Base-by-base conservation (phyloP, 139 green algal genomes). In the Coccomyxa sp. region DNA sequence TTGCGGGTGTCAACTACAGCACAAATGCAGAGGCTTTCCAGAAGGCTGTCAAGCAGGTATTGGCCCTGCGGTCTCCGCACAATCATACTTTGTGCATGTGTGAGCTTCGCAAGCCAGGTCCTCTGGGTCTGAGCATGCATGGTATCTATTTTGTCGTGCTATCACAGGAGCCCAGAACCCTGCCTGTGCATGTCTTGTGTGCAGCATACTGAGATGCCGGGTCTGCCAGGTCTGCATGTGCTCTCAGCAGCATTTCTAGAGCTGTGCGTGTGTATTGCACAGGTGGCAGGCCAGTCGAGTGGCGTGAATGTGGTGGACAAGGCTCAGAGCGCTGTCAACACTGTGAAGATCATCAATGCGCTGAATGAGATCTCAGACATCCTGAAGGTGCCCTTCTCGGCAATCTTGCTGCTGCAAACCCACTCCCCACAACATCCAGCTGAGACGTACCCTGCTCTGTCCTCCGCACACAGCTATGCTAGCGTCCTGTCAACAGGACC, bases 1-100 rank as follows among this genome's bases (percentile, higher is more conserved):
- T 75, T 12, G 70, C 84, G 10, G 76, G 58, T n/a, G 40, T 82
- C n/a, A 75, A 90, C 34, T 90, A 87, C 78, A 82, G 78, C 77
- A 81, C 85, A 6, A 88, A 88, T 50, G 68, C 82, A 55, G 78
- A 76, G 39, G 85, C 86, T n/a, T 88, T 90, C 79, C 50, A 88
- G 58, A 40, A 39, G 6, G 86, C 86, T 9, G 75, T 90, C 6
- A 68, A 85, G 38, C 74, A 89, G 68, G 77, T 87, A 27, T 68
- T 10, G 34, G 27, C 31, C 34, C 18, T 38, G 9, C 18, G 27
- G 54, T 5, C 2, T 14, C 31, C 68, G 24, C 27, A 73, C 68
- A 22, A 24, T 4, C 31, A n/a, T 22, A 33, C n/a, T 73, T 33
- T 73, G 29, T 35, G 27, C 27, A 6, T 73, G 6, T 73, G 68